Base-by-base conservation (phyloP, 139 green algal genomes). In the Asterochloris sp. region DNA sequence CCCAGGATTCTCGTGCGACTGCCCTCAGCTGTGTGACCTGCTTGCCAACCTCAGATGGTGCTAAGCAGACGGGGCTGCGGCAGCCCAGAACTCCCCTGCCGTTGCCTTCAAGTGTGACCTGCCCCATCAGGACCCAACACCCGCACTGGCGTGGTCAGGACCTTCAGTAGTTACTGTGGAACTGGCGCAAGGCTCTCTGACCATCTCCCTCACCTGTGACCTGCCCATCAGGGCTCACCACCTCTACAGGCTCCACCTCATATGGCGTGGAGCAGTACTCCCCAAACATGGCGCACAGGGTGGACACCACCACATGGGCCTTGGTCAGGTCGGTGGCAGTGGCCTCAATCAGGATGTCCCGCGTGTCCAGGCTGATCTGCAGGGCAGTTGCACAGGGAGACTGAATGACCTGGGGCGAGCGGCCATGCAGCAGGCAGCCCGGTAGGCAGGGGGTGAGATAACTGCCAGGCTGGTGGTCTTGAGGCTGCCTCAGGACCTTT, bases 281-380 rank as follows among this genome's bases (percentile, higher is more conserved):
- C 0, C 88, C 92, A 84, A 99, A 99, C 96, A 99, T 99, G 79
- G 92, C 90, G 60, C 94, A 90, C 62, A 98, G 29, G 0, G 75
- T 88, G 78, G 79, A 82, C 26, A 88, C 60, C 73, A 85, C 84
- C 23, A 73, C 83, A 16, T 82, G 60, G 16, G 96, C 96, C 89
- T 99, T 99, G 47, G 94, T 97, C 54, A 98, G 89, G 89, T 99
- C 97, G 15, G 95, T 98, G 77, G 94, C 97, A 0, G 97, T 99
- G 93, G 94, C 98, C 93, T 99, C 97, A 69, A 99, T 98, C 89
- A 99, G 98, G 26, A 99, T 92, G 84, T 99, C 95, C 8, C 81
- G 89, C 0, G 97, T 99, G 66, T 93, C 67, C 23, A 98, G 85
- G 19, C 85, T 91, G 78, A 99, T 99, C 86, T 95, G 89, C 61